Evolutionary conservation across 2,329 filamentous ascomycete species (phyloP), one percentile per base, ranked within the genome.

Genomic region (Stachybotrys echinatus): DNA sequence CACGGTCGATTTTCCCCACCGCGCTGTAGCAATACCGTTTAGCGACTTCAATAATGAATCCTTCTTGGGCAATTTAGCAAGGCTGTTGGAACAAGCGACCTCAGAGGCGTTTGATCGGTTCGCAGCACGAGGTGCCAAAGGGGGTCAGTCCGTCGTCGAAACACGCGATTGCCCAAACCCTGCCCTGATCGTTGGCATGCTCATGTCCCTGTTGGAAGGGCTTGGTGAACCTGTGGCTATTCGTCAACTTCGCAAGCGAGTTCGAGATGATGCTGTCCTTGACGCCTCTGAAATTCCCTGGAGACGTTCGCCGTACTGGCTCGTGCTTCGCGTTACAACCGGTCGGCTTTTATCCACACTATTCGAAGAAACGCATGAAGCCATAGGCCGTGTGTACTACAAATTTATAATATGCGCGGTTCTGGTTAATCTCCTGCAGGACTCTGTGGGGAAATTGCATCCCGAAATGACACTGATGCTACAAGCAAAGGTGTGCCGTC

Each of bases 181-280:
- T 0, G 68, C 74, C 0, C 62, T 88, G 2, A 74, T 89, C 3
- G 79, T 74, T 0, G 73, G 81, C 8, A 70, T 86, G 51, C 68
- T 88, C 8, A 79, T 86, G 65, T 74, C 80, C 0, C 60, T 88
- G 0, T 63, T 89, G 0, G 76, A 82, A 56, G 76, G 72, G 0
- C 69, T 77, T 6, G 84, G 84, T 0, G 49, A 58, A 0, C 55
- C 66, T 0, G 51, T 68, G 0, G 48, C 63, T 1, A 64, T 74
- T 0, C 54, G 65, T 0, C 21, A 69, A 0, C 59, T 86, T 1
- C 67, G 68, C 0, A 89, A 89, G 58, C 70, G 76, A 2, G 74
- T 87, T 0, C 73, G 80, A 0, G 85, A 88, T 46, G 83, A 86
- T n/a, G 75, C 86, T 0, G 73, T 71, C 12, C 75, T 80, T 60